A percentile compares a stretch with the other conserved stretches of the same genome.
Conservation (phyloP, 371 early-diverging fungal species). For the Mortierella sp. region DNA sequence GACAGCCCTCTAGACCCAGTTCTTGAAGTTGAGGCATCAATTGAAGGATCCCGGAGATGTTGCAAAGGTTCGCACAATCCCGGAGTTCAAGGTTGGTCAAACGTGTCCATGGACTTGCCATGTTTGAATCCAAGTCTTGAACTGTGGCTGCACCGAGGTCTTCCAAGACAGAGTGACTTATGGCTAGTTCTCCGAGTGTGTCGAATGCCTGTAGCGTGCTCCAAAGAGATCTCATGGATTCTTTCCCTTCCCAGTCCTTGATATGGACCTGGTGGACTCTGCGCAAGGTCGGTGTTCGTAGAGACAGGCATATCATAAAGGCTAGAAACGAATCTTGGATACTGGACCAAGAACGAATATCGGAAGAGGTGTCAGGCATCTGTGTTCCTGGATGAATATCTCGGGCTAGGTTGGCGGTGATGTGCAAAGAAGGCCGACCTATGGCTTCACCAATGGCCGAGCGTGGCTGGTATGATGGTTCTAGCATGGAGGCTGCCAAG, state of each 20-base stretch:
- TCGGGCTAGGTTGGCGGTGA: neutral
- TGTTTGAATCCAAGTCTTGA: too few species aligned
- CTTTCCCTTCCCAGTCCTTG: slow-evolving; percentile 23
- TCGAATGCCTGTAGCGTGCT: neutral
- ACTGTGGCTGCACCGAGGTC: neutral
- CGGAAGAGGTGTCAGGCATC: neutral
- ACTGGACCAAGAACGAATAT: slow-evolving; percentile 2
- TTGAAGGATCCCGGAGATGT: slow-evolving; percentile 14
- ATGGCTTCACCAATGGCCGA: neutral
- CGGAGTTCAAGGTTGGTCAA: slow-evolving; percentile 20
- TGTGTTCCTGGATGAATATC: neutral
- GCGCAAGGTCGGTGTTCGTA: neutral
- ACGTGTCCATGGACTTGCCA: slow-evolving; percentile 3
- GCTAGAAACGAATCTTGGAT: slow-evolving; percentile 24
- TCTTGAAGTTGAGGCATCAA: slow-evolving; percentile 22
- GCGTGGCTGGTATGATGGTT: neutral
- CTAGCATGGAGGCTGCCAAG: slow-evolving; percentile 7
- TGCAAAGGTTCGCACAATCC: slow-evolving; percentile 18
- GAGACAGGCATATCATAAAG: slow-evolving; percentile 16
- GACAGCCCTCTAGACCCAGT: slow-evolving; percentile 27
- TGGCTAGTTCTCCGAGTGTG: slow-evolving; percentile 1
- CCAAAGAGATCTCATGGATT: slow-evolving; percentile 5
- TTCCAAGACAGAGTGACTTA: slow-evolving; percentile 10
- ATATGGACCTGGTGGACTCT: slow-evolving; percentile 5
- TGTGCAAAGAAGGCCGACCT: neutral